Percentiles rank a stretch among this genome's conserved stretches.
Conservation (phyloP, 192 early-diverging fungal species). For the Linnemannia zychae region DNA sequence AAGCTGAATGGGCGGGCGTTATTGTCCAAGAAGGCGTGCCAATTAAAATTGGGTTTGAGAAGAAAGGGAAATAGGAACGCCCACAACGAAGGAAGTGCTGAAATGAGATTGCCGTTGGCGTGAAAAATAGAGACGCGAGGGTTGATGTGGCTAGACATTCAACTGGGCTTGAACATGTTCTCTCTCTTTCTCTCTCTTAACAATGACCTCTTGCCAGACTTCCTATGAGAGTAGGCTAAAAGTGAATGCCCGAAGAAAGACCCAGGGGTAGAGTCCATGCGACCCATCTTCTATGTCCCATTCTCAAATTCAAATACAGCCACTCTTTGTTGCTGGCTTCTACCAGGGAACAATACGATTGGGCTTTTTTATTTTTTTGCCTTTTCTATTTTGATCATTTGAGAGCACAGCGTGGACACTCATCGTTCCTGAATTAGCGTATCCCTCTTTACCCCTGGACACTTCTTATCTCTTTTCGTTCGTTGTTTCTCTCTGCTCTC, state of each 20-base stretch:
- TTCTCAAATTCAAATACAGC: not conserved
- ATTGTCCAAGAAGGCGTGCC: no score
- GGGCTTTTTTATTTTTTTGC: not conserved
- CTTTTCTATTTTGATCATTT: slow-evolving; percentile 1
- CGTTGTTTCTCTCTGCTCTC: not conserved
- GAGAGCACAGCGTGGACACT: not conserved
- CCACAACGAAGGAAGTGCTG: no score
- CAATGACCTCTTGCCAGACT: no score
- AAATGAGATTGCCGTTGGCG: no score
- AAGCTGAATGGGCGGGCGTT: no score
- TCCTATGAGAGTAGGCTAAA: no score
- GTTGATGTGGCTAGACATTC: no score
- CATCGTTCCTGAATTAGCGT: not conserved
- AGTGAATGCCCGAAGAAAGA: not conserved
- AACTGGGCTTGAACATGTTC: no score
- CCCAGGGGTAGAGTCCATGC: not conserved
- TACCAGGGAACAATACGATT: not conserved
- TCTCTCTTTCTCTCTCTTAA: no score
- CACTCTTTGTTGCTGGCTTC: not conserved
- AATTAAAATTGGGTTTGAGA: no score
- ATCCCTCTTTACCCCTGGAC: not conserved
- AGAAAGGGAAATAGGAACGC: no score
- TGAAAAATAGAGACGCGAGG: no score
- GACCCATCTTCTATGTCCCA: not conserved
- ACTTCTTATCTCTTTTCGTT: not conserved